Percentiles rank a stretch among this genome's conserved stretches.
Conservation (phyloP, 2,329 filamentous ascomycete species). For the Spiromastix sp. region DNA sequence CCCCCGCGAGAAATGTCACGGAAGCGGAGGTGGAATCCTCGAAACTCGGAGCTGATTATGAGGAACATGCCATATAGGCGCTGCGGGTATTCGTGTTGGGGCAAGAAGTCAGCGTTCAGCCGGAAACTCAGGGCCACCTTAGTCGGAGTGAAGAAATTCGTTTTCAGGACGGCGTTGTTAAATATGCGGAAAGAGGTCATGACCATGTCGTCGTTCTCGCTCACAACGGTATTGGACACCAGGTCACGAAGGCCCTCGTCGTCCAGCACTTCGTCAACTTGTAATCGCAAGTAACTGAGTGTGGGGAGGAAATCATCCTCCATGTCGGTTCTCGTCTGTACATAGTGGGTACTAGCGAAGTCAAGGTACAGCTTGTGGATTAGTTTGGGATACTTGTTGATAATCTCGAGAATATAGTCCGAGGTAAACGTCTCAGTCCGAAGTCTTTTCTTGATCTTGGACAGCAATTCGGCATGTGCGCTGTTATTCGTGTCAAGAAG, state of each 20-base stretch:
- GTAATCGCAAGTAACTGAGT: conserved; percentile 55
- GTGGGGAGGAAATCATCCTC: conserved; percentile 61
- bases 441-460: conserved; percentile 89
- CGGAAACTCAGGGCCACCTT: conserved; percentile 98
- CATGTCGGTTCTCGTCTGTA: conserved; percentile 50
- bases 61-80: conserved; percentile 97
- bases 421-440: conserved; percentile 96
- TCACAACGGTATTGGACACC: conserved; percentile 69
- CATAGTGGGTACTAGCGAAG: conserved; percentile 80
- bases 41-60: conserved; percentile 91
- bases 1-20: conserved; percentile 92
- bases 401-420: conserved; percentile 96
- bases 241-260: conserved; percentile 63
- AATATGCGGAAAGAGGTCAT: conserved; percentile 95
- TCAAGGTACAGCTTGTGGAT: conserved; percentile 81
- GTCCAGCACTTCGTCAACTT: conserved; percentile 63
- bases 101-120: conserved; percentile 69
- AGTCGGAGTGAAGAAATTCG: conserved; percentile 94
- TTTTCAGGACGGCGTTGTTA: conserved; percentile 89
- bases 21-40: conserved; percentile 96
- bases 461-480: conserved; percentile 73
- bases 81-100: conserved; percentile 83
- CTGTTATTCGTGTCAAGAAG: conserved; percentile 74
- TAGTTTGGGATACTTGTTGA: conserved; percentile 77
- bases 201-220: conserved; percentile 96